Conservation (phyloP, 768 basidiomycete genomes). For the Ramaria rubella region DNA sequence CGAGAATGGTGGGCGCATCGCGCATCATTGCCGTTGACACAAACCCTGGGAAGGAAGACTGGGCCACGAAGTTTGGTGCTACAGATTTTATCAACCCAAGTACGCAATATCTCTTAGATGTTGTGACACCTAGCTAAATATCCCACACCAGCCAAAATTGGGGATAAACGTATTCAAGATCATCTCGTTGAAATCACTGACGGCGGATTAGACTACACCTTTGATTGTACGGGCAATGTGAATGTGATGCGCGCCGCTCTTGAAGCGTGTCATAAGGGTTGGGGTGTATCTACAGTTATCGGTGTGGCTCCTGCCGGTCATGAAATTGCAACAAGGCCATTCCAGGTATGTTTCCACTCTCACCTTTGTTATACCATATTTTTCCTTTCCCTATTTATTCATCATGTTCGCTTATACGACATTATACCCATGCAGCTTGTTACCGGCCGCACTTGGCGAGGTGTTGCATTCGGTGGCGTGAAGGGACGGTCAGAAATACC, state of each 20-base stretch:
- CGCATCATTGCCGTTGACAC: constrained; percentile 91
- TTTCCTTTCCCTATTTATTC: neutral
- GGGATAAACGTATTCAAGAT: constrained; percentile 84
- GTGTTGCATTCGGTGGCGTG: constrained; percentile 93
- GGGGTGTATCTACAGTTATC: constrained; percentile 94
- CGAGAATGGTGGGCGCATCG: constrained; percentile 68
- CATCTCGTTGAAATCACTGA: constrained; percentile 88
- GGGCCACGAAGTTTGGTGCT: constrained; percentile 91
- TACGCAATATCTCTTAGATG: constrained; percentile 8
- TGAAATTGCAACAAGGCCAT: constrained; percentile 88
- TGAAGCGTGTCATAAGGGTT: constrained; percentile 99
- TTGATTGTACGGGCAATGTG: constrained; percentile 92
- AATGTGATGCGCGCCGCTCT: constrained; percentile 92
- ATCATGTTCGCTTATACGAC: too few species aligned
- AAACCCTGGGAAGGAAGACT: constrained; percentile 77
- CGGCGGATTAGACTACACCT: constrained; percentile 95
- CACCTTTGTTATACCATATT: constrained; percentile 28
- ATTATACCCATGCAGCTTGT: constrained; percentile 45
- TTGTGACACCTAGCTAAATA: neutral
- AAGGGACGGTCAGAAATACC: constrained; percentile 96
- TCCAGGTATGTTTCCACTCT: constrained; percentile 23
- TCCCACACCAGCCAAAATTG: constrained; percentile 40
- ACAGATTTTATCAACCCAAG: constrained; percentile 88
- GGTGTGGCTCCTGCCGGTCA: constrained; percentile 97
- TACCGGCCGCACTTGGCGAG: constrained; percentile 91